Percentiles rank a stretch among this genome's conserved stretches.
Conservation (phyloP, 306 rosid genomes). For the Potentilla sterilis region DNA sequence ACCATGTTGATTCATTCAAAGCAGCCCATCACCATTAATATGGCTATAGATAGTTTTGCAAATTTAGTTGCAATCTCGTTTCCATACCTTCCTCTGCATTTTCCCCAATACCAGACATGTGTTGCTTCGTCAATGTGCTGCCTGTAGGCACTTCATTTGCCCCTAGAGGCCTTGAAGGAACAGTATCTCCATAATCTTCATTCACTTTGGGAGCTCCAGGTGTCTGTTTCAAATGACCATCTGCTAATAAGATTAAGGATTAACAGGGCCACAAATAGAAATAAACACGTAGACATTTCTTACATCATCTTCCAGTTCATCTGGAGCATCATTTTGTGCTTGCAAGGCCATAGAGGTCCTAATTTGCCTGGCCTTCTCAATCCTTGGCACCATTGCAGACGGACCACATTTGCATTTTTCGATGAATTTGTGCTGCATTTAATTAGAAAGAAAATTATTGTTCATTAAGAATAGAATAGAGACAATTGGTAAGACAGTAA, state of each 20-base stretch:
- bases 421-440: slow-evolving; percentile 80
- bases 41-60: slow-evolving; percentile 3
- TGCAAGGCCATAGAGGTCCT: slow-evolving; percentile 83
- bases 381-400: slow-evolving; percentile 71
- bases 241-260: slow-evolving; percentile 9
- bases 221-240: slow-evolving; percentile 47
- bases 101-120: slow-evolving; percentile 40
- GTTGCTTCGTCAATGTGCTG: slow-evolving; percentile 48
- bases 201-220: slow-evolving; percentile 44
- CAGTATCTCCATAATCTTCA: slow-evolving; percentile 83
- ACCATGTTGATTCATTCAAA: not conserved
- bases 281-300: slow-evolving; percentile 16
- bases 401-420: slow-evolving; percentile 89
- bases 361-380: slow-evolving; percentile 78
- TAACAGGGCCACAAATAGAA: not conserved
- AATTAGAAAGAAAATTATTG: slow-evolving; percentile 26
- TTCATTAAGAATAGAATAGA: slow-evolving; percentile 26
- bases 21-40: not conserved
- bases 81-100: slow-evolving; percentile 54
- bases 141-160: slow-evolving; percentile 43
- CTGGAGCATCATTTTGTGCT: slow-evolving; percentile 56
- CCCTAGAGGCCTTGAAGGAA: slow-evolving; percentile 65
- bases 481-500: slow-evolving; percentile 23
- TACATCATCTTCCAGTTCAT: slow-evolving; percentile 57
- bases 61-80: slow-evolving; percentile 6